Evolutionary conservation across 495 filamentous ascomycete species (phyloP).

Genomic region (Aspergillus sclerotioniger): DNA sequence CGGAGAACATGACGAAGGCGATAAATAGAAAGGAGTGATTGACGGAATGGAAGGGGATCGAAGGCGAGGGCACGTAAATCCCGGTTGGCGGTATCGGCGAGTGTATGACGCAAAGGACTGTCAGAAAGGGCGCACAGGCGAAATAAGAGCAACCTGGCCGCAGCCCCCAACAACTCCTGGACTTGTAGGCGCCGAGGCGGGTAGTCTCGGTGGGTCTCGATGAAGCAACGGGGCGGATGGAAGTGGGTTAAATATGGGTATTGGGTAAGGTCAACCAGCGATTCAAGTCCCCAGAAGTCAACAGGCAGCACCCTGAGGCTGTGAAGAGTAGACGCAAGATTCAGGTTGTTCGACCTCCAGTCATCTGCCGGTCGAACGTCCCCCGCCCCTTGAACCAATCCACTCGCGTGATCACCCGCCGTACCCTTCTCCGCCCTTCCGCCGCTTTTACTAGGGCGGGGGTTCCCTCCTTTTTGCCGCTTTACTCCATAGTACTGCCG

Average conservation of each 20-base stretch:
- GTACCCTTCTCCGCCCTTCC: conserved; percentile 1
- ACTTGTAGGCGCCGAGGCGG: no score
- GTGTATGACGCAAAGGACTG: conserved; percentile 44
- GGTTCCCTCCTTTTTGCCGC: neutral
- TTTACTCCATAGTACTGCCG: neutral
- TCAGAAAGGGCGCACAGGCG: conserved; percentile 1
- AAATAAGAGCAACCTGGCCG: neutral
- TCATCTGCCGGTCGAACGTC: no score
- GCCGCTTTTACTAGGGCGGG: neutral
- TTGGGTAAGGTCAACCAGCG: neutral
- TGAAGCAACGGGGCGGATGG: neutral
- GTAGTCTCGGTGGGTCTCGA: neutral
- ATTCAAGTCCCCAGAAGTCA: neutral
- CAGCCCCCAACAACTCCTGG: neutral
- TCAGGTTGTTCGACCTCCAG: neutral
- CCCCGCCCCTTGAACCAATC: neutral
- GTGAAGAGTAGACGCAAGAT: neutral
- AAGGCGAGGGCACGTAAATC: conserved; percentile 24
- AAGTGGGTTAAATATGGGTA: neutral
- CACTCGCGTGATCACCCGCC: conserved; percentile 4
- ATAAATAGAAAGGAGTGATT: neutral
- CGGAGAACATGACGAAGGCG: conserved; percentile 40
- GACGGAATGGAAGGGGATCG: conserved; percentile 7
- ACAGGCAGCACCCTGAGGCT: neutral
- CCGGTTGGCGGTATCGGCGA: conserved; percentile 27